Evolutionary conservation across 202 grass and related monocot species (phyloP).

Genomic region (Digitaria exilis): DNA sequence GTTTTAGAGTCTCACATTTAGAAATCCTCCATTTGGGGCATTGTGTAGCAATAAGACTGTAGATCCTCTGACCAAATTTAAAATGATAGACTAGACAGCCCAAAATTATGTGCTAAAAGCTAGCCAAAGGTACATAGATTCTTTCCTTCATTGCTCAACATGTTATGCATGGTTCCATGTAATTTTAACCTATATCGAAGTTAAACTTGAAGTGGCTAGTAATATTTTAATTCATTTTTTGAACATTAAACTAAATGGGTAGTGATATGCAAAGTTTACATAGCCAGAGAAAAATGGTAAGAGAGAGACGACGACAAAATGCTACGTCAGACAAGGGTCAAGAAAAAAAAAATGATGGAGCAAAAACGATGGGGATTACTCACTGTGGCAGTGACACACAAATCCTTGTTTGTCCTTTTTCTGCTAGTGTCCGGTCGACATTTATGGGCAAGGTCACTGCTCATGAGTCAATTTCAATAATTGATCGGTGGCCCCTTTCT

Average conservation of each 20-base stretch:
- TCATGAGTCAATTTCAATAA: constrained; percentile 29
- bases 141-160: neutral
- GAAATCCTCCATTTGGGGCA: neutral
- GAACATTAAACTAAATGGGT: neutral
- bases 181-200: too few relatives aligned
- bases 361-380: neutral
- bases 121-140: neutral
- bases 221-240: neutral
- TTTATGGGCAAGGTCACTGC: constrained; percentile 35
- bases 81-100: neutral
- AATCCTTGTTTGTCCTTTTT: constrained; percentile 23
- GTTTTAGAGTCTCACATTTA: neutral
- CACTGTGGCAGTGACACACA: neutral
- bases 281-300: neutral
- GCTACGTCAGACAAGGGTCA: constrained; percentile 1
- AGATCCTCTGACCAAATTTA: neutral
- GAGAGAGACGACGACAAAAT: neutral
- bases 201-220: neutral
- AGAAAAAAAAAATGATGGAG: constrained; percentile 31
- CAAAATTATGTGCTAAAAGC: neutral
- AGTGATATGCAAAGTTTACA: neutral
- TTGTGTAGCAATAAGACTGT: neutral
- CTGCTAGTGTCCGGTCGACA: constrained; percentile 12
- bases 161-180: too few relatives aligned
- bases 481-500: neutral